phyloP scores from a whole-genome alignment of 2,329 filamentous ascomycete species.

The Aspergillus viridinutans region DNA sequence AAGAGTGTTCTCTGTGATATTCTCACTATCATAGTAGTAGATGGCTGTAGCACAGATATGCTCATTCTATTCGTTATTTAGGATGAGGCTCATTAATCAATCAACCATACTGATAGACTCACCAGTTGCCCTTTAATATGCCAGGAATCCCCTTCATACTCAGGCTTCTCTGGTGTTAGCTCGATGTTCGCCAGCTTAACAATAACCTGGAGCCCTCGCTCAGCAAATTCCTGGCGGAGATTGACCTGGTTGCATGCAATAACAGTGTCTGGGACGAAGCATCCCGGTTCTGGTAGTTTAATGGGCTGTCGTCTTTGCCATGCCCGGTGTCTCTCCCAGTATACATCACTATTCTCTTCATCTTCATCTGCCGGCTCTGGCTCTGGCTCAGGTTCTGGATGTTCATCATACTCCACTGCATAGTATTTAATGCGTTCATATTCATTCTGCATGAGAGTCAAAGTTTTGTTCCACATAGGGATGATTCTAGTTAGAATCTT shows the following conservation, averaged over 20 bases:
- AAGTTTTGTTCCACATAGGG: conserved; percentile 44
- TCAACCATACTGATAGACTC: not conserved
- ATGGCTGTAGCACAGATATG: conserved; percentile 60
- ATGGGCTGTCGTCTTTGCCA: not conserved
- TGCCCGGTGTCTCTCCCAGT: not conserved
- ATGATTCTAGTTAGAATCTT: conserved; percentile 37
- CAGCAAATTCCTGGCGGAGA: conserved; percentile 25
- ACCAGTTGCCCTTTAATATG: conserved; percentile 45
- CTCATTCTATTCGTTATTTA: conserved; percentile 47
- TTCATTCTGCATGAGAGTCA: conserved; percentile 1
- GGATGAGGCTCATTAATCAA: not conserved
- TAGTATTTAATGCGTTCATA: conserved; percentile 11
- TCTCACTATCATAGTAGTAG: conserved; percentile 62
- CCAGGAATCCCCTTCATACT: conserved; percentile 46
- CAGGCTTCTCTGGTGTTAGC: conserved; percentile 55
- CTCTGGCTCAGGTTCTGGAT: conserved; percentile 3
- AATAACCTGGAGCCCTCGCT: conserved; percentile 44
- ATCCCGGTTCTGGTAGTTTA: conserved; percentile 14
- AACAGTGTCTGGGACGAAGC: not conserved
- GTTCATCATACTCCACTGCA: conserved; percentile 1
- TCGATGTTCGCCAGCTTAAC: conserved; percentile 62
- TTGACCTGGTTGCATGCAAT: conserved; percentile 5
- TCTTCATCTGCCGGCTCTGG: not conserved
- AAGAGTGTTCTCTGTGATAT: conserved; percentile 54
- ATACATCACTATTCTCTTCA: not conserved